Evolutionary conservation across 306 rosid species (phyloP), one percentile per base, ranked within the genome.

Genomic region (Hylodesmum podocarpum): DNA sequence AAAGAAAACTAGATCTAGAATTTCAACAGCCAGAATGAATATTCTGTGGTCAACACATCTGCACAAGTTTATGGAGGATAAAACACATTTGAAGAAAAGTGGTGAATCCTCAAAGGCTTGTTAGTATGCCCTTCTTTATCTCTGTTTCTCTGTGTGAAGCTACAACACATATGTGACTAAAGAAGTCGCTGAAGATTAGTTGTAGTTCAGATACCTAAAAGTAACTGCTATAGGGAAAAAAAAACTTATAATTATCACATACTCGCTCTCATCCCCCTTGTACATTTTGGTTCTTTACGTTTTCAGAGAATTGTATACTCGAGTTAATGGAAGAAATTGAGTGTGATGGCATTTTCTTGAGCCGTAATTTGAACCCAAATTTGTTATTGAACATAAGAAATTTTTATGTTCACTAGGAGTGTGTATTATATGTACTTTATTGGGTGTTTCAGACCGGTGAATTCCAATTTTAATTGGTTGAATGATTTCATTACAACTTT

Each of bases 1-100:
- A 93, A 83, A 83, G 98, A 78, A 93, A 93, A 82, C 72, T 91
- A 84, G 98, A 91, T 83, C 89, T 93, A 21, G 98, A 93, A 70
- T 93, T 91, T 85, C 88, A 87, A 75, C 89, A 63, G 15, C 90
- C 90, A 8, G 90, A 92, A 73, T 90, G 79, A 75, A 77, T 27
- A 58, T 68, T 78, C 78, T 37, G 9, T 69, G 46, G 41, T 61
- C 14, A 9, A 39, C 59, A 29, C 36, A 46, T 65, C 34, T 4
- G 47, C 18, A 10, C 55, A 19, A 58, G 44, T 63, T 36, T 29
- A 28, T 31, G 58, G 31, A 24, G 67, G 46, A 27, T 49, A 31
- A 7, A 54, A 43, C 70, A 24, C 61, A 33, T 31, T 22, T 29
- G 77, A 46, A 72, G 81, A 81, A 89, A 39, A 34, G 55, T 14